phyloP scores from a whole-genome alignment of 2,329 filamentous ascomycete genomes.

The Diaporthe velutina region DNA sequence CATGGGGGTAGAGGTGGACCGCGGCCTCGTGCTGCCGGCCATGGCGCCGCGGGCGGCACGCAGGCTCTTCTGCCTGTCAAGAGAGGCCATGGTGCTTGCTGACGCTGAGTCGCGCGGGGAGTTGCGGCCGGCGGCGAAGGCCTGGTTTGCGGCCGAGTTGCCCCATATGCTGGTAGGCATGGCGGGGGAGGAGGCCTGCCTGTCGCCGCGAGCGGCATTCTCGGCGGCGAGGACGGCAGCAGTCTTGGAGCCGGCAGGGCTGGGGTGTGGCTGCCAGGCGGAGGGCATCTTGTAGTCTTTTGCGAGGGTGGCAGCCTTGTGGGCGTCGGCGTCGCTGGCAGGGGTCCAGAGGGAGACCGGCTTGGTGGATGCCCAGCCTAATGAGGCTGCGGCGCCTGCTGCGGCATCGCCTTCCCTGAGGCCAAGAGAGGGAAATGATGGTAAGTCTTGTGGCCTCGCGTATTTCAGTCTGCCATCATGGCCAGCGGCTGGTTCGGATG shows the following conservation, averaged over 20 bases:
- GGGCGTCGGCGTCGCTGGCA: conserved; percentile 69
- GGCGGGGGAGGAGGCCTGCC: conserved; percentile 37
- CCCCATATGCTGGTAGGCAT: conserved; percentile 59
- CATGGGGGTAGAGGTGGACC: conserved; percentile 74
- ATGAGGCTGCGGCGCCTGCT: conserved; percentile 79
- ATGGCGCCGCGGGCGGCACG: conserved; percentile 84
- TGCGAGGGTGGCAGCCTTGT: conserved; percentile 48
- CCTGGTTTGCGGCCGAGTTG: conserved; percentile 75
- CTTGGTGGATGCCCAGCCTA: conserved; percentile 72
- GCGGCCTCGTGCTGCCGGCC: conserved; percentile 65
- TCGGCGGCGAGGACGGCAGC: conserved; percentile 58
- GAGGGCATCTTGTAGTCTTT: conserved; percentile 50
- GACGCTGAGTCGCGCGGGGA: conserved; percentile 56
- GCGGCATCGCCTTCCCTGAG: conserved; percentile 69
- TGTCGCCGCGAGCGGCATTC: conserved; percentile 63
- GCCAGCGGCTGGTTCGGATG: conserved; percentile 37
- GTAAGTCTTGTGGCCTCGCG: conserved; percentile 79
- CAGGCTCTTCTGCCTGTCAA: conserved; percentile 75
- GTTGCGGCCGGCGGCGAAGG: conserved; percentile 48
- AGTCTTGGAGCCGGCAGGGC: conserved; percentile 60
- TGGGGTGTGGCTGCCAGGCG: conserved; percentile 68
- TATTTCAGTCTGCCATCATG: conserved; percentile 71
- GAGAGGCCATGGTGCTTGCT: conserved; percentile 45
- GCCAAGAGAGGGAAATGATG: conserved; percentile 79
- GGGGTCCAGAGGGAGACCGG: conserved; percentile 76